phyloP scores from a whole-genome alignment of 139 green algal species.

The Zygnema cylindricum region DNA sequence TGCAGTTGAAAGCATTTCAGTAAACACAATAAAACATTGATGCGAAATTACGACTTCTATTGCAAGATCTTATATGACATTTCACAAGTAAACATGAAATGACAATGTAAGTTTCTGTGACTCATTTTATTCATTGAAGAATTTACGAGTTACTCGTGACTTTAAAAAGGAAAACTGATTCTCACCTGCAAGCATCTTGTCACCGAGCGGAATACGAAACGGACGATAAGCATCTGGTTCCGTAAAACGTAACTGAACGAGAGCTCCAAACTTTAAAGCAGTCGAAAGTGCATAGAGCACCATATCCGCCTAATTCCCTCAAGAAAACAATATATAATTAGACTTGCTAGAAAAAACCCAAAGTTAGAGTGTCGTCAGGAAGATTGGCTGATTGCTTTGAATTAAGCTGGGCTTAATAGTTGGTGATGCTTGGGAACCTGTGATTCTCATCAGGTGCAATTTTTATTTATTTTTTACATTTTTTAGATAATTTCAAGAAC shows the following conservation, averaged over 20 bases:
- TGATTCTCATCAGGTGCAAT: too few relatives aligned
- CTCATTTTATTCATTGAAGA: background rate
- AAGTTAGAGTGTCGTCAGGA: too few relatives aligned
- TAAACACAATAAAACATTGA: background rate
- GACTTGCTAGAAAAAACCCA: too few relatives aligned
- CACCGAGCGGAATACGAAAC: conserved; percentile 49
- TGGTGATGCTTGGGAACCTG: too few relatives aligned
- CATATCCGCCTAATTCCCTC: conserved; percentile 60
- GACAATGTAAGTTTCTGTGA: background rate
- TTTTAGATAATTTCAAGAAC: too few relatives aligned
- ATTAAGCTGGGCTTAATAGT: too few relatives aligned
- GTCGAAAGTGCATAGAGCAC: conserved; percentile 64
- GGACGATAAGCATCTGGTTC: conserved; percentile 47
- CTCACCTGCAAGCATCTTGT: conserved; percentile 7
- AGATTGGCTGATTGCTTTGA: too few relatives aligned
- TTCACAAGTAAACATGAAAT: too few relatives aligned
- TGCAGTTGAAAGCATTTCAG: background rate
- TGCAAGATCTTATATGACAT: too few relatives aligned
- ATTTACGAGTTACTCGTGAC: background rate
- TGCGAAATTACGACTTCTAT: too few relatives aligned
- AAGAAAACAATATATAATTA: too few relatives aligned
- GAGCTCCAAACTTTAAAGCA: conserved; percentile 64
- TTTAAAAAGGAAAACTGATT: background rate
- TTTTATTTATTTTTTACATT: too few relatives aligned
- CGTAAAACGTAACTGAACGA: conserved; percentile 52